Conservation (phyloP, 2,329 filamentous ascomycete species). For the Bipolaris sorokiniana region DNA sequence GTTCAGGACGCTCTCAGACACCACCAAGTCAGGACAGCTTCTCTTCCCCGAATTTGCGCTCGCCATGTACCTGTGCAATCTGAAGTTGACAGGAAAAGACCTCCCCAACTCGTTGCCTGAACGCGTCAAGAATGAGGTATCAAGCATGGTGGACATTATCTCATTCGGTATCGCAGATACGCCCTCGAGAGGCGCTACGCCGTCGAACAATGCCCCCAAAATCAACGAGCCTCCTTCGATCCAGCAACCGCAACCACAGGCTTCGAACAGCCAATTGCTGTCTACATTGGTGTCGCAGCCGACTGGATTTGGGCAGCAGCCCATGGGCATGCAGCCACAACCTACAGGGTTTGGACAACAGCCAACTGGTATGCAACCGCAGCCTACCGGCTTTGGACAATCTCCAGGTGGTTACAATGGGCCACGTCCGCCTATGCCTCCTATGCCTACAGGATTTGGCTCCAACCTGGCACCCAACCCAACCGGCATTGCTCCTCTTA, state of each 20-base stretch:
- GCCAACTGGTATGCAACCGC: constrained; percentile 33
- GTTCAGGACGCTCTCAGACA: constrained; percentile 84
- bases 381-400: constrained; percentile 63
- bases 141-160: constrained; percentile 99
- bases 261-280: constrained; percentile 70
- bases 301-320: constrained; percentile 66
- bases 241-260: constrained; percentile 64
- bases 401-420: constrained; percentile 81
- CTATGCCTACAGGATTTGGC: constrained; percentile 68
- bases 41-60: constrained; percentile 97
- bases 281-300: constrained; percentile 61
- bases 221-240: constrained; percentile 66
- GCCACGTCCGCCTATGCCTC: constrained; percentile 77
- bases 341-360: constrained; percentile 46
- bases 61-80: constrained; percentile 97
- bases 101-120: constrained; percentile 79
- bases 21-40: constrained; percentile 92
- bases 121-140: constrained; percentile 92
- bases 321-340: constrained; percentile 63
- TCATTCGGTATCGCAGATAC: constrained; percentile 90
- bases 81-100: constrained; percentile 85
- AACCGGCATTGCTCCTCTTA: constrained; percentile 71
- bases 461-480: constrained; percentile 62
- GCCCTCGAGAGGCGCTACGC: constrained; percentile 55
- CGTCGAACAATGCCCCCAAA: constrained; percentile 70